Evolutionary conservation across 495 filamentous ascomycete species (phyloP).

Genomic region (Evernia prunastri): DNA sequence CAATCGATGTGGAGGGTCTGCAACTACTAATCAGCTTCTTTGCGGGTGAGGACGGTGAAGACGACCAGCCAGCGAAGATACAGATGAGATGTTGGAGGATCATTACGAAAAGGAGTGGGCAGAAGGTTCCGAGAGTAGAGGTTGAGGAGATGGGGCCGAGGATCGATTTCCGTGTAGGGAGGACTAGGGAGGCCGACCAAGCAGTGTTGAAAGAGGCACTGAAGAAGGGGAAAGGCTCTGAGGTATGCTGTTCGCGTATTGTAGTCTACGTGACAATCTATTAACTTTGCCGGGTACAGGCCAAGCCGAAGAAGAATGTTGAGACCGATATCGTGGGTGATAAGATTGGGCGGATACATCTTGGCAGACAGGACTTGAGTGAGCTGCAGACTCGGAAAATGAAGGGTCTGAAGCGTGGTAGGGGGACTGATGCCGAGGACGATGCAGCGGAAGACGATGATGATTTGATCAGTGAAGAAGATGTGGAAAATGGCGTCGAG

Average conservation of each 20-base stretch:
- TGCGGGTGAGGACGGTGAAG: constrained; percentile 67
- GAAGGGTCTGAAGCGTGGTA: constrained; percentile 88
- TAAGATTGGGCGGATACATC: constrained; percentile 88
- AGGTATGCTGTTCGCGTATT: neutral
- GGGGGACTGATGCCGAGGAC: constrained; percentile 52
- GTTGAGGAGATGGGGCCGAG: constrained; percentile 92
- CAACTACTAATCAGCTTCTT: constrained; percentile 78
- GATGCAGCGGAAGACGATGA: constrained; percentile 34
- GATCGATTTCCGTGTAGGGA: constrained; percentile 85
- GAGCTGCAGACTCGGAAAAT: constrained; percentile 95
- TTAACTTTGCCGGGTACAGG: constrained; percentile 24
- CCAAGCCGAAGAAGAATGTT: constrained; percentile 89
- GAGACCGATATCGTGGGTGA: constrained; percentile 86
- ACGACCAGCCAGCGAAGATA: constrained; percentile 57
- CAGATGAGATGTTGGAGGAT: constrained; percentile 82
- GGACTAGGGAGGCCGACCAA: constrained; percentile 67
- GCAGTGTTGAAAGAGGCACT: constrained; percentile 81
- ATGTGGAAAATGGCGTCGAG: constrained; percentile 12
- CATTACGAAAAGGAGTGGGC: constrained; percentile 74
- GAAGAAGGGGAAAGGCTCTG: constrained; percentile 63
- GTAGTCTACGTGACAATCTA: neutral
- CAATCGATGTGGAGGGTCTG: constrained; percentile 88
- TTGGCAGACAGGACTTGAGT: constrained; percentile 82
- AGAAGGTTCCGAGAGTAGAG: constrained; percentile 83
- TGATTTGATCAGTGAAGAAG: constrained; percentile 18